Evolutionary conservation across 163 green algal genomes (phyloP).

Genomic region (Scenedesmus sp.): DNA sequence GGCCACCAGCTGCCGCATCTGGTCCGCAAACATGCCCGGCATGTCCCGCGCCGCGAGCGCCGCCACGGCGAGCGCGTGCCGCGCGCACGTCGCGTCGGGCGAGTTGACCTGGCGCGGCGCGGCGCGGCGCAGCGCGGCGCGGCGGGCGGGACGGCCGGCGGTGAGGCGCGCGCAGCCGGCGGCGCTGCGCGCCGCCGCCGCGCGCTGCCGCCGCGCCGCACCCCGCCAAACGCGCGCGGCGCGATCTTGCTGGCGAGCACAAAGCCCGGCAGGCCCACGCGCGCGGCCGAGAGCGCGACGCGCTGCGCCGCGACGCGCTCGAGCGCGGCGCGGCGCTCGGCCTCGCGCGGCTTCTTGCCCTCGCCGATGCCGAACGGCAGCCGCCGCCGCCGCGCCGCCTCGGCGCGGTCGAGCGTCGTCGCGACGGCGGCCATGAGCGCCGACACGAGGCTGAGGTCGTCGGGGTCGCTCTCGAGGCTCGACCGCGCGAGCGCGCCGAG

Average conservation of each 20-base stretch:
- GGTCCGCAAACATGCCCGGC: slow-evolving; percentile 34
- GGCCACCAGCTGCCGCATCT: slow-evolving; percentile 53
- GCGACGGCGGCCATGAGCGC: slow-evolving; percentile 45
- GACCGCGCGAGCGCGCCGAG: slow-evolving; percentile 37
- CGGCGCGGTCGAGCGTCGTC: slow-evolving; percentile 38
- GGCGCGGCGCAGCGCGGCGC: too few relatives aligned
- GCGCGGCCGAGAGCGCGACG: slow-evolving; percentile 58
- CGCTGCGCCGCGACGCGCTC: slow-evolving; percentile 50
- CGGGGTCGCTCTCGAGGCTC: slow-evolving; percentile 7
- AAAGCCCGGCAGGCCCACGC: slow-evolving; percentile 52
- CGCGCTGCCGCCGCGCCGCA: too few relatives aligned
- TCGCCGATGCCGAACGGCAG: slow-evolving; percentile 16
- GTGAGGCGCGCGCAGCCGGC: too few relatives aligned
- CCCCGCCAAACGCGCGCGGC: slow-evolving; percentile 33
- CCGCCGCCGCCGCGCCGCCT: slow-evolving; percentile 15
- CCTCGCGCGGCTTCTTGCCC: slow-evolving; percentile 27
- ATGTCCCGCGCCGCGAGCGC: slow-evolving; percentile 57
- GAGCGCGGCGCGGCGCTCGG: slow-evolving; percentile 36
- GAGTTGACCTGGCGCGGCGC: slow-evolving; percentile 53
- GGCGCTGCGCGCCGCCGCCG: too few relatives aligned
- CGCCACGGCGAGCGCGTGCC: slow-evolving; percentile 80
- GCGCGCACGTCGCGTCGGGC: slow-evolving; percentile 68
- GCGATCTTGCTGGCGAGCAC: slow-evolving; percentile 43
- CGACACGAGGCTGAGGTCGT: slow-evolving; percentile 37
- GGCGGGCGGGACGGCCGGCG: too few relatives aligned